Base-by-base conservation (phyloP, 2,329 filamentous ascomycete species). In the Pseudogymnoascus sp. region DNA sequence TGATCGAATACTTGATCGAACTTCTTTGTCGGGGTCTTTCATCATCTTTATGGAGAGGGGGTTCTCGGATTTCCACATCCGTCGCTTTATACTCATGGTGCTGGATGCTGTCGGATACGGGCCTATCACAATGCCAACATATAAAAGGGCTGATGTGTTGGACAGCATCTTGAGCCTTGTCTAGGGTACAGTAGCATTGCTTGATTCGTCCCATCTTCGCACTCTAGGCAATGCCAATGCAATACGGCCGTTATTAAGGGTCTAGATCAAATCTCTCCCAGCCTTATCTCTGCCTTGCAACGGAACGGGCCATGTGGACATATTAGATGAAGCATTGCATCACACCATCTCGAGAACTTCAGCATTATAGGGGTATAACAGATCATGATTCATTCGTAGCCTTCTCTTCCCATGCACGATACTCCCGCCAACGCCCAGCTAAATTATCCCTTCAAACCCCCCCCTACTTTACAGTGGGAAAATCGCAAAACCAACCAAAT, bases 311-410 rank as follows among this genome's bases (percentile, higher is more conserved):
- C 43, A 49, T 26, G 43, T 49, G 21, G 3, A 49, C 43, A 49
- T 49, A 49, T n/a, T 49, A 49, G 14, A 26, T 26, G 12, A 49
- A 49, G 43, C 43, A 29, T 49, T 21, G 14, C 38, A 41, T 19
- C 37, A 16, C 39, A 43, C 19, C 39, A 23, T 49, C 21, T 49
- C 43, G 23, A n/a, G 21, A 33, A 33, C 43, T 29, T 14, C 43
- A 29, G 43, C 21, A 14, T 26, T 49, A n/a, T 49, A 49, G 14
- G 21, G 43, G 43, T 49, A 49, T 49, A 49, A 49, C 21, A 49
- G 21, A 49, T 49, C 43, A 49, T 49, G 43, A 49, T 49, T 49
- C 43, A 49, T 49, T 49, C 43, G 43, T 49, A 49, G 43, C 43
- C 43, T 49, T 49, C 43, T 49, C 43, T 49, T 49, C 43, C 43